phyloP scores from a whole-genome alignment of 495 filamentous ascomycete species.

The Trypethelium eluteriae region DNA sequence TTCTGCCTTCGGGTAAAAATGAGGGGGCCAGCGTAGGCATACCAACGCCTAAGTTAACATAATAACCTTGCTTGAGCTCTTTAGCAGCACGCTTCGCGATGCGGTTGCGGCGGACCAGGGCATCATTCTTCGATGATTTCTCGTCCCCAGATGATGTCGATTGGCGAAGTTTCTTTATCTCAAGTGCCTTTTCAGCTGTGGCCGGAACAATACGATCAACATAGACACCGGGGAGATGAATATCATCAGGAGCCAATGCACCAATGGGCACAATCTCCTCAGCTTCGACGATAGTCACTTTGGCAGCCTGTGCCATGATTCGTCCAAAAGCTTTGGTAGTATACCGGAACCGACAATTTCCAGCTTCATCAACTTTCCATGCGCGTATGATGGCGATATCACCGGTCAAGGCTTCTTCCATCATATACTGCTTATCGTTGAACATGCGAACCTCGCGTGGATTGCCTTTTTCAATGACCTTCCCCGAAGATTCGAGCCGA shows the following conservation, averaged over 20 bases:
- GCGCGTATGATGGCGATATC: conserved; percentile 58
- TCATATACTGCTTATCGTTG: conserved; percentile 49
- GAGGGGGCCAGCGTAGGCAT: conserved; percentile 56
- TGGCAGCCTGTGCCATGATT: conserved; percentile 57
- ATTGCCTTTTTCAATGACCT: conserved; percentile 47
- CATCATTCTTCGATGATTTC: conserved; percentile 28
- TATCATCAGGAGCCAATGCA: conserved; percentile 48
- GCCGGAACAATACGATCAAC: conserved; percentile 56
- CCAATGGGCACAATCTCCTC: conserved; percentile 58
- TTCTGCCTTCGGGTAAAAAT: conserved; percentile 43
- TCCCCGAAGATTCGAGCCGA: conserved; percentile 44
- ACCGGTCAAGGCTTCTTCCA: conserved; percentile 56
- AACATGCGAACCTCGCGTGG: conserved; percentile 54
- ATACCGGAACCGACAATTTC: conserved; percentile 58
- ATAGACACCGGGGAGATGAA: conserved; percentile 57
- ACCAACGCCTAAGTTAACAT: conserved; percentile 60
- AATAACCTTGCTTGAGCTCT: conserved; percentile 57
- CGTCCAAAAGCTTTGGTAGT: conserved; percentile 54
- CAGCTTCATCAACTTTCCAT: conserved; percentile 57
- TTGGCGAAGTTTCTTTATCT: conserved; percentile 46
- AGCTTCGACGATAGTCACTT: conserved; percentile 58
- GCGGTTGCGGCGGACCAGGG: conserved; percentile 43
- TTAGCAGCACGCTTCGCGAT: conserved; percentile 54
- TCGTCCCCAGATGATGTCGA: conserved; percentile 23
- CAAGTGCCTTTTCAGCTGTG: conserved; percentile 47